phyloP scores from a whole-genome alignment of 164 flowering plant species.

The Vitis cinerea region DNA sequence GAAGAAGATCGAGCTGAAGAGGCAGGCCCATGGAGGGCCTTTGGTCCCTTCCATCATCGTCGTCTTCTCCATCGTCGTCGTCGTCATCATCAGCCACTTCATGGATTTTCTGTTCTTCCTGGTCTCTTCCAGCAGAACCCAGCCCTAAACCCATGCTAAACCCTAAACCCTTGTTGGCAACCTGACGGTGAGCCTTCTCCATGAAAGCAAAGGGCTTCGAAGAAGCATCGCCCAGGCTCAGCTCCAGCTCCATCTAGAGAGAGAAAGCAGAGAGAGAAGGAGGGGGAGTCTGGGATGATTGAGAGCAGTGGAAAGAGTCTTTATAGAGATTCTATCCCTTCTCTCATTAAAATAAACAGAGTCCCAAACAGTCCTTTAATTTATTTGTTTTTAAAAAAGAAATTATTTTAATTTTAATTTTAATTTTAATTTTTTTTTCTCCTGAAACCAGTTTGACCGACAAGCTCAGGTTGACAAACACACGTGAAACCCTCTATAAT shows the following conservation, averaged over 20 bases:
- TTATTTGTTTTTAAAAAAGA: background rate
- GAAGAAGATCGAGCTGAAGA: conserved; percentile 57
- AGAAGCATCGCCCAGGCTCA: conserved; percentile 28
- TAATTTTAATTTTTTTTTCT: background rate
- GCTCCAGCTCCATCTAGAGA: conserved; percentile 30
- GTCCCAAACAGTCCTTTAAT: conserved; percentile 3
- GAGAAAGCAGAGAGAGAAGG: background rate
- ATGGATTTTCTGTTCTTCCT: conserved; percentile 1
- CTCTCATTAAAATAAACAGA: conserved; percentile 2
- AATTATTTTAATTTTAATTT: background rate
- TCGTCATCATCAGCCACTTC: background rate
- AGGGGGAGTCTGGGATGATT: background rate
- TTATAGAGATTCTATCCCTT: conserved; percentile 6
- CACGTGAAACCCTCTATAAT: too few relatives aligned
- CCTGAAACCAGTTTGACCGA: too few relatives aligned
- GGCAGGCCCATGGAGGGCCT: conserved; percentile 20
- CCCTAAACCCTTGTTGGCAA: conserved; percentile 4
- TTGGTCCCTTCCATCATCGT: background rate
- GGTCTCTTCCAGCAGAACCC: background rate
- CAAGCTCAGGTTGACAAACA: too few relatives aligned
- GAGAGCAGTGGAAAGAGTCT: conserved; percentile 6
- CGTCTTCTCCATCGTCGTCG: conserved; percentile 1
- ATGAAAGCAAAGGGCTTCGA: conserved; percentile 19
- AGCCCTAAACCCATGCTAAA: conserved; percentile 44
- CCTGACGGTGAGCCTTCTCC: conserved; percentile 7